phyloP scores from a whole-genome alignment of 1,284 basidiomycete genomes.

The Rhodotorula sp. region DNA sequence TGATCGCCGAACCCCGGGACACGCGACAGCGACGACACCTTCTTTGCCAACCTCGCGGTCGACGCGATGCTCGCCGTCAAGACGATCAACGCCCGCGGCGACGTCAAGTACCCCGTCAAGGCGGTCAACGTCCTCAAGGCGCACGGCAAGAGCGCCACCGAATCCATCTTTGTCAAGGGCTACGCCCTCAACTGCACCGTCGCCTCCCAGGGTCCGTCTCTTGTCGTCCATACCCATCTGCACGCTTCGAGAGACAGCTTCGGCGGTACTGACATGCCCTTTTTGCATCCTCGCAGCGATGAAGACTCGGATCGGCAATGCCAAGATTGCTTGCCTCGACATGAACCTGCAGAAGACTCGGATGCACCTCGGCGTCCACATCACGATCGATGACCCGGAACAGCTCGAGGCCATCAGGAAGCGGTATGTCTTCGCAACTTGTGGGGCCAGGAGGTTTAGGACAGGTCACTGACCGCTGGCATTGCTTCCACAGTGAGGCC shows the following conservation, averaged over 20 bases:
- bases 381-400: conserved; percentile 94
- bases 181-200: conserved; percentile 99
- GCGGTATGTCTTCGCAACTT: conserved; percentile 58
- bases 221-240: not conserved
- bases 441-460: not conserved
- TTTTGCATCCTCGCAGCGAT: conserved; percentile 64
- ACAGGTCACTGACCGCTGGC: not conserved
- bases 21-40: conserved; percentile 78
- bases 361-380: conserved; percentile 98
- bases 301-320: conserved; percentile 89
- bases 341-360: conserved; percentile 97
- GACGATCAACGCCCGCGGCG: conserved; percentile 89
- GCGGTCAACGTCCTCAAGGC: conserved; percentile 99
- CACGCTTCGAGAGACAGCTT: not conserved
- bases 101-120: conserved; percentile 99
- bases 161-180: conserved; percentile 91
- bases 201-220: conserved; percentile 78
- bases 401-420: conserved; percentile 95
- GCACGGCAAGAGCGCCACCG: conserved; percentile 91
- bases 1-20: conserved; percentile 20
- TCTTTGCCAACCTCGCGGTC: conserved; percentile 97
- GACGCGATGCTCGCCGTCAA: conserved; percentile 98
- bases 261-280: not conserved
- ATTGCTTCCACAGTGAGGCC: conserved; percentile 65
- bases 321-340: conserved; percentile 97